Evolutionary conservation across 2,329 filamentous ascomycete species (phyloP).

Genomic region (Bipolaris oryzae): DNA sequence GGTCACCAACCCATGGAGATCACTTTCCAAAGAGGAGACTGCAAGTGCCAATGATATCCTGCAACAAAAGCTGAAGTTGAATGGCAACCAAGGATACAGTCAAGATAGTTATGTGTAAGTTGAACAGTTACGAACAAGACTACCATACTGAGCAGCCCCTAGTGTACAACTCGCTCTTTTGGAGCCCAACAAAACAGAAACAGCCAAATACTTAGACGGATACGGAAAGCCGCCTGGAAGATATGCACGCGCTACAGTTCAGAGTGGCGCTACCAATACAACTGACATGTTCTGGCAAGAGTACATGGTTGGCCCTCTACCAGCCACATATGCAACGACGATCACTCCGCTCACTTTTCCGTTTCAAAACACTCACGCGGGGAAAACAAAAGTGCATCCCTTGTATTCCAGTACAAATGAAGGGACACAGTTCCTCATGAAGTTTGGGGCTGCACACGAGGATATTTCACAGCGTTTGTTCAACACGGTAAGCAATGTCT

Average conservation of each 20-base stretch:
- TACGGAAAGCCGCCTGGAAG: conserved; percentile 18
- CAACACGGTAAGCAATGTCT: conserved; percentile 25
- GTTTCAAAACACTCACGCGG: conserved; percentile 26
- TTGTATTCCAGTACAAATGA: conserved; percentile 14
- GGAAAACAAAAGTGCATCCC: conserved; percentile 20
- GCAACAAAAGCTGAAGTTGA: conserved; percentile 14
- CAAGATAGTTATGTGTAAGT: conserved; percentile 22
- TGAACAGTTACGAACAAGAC: background rate
- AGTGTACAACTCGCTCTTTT: conserved; percentile 20
- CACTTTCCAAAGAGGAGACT: conserved; percentile 18
- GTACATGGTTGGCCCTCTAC: conserved; percentile 59
- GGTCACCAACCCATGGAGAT: conserved; percentile 19
- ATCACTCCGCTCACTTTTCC: conserved; percentile 27
- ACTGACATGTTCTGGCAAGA: conserved; percentile 49
- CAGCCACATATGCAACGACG: conserved; percentile 50
- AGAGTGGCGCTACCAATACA: conserved; percentile 15
- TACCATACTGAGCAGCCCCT: background rate
- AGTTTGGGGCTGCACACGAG: conserved; percentile 21
- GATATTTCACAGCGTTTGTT: conserved; percentile 32
- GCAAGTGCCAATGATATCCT: conserved; percentile 16
- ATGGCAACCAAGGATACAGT: conserved; percentile 16
- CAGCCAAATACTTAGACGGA: conserved; percentile 22
- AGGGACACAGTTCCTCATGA: conserved; percentile 8
- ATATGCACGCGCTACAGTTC: conserved; percentile 31
- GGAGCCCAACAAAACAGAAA: conserved; percentile 32